A percentile compares a stretch with the other conserved stretches of the same genome.
phyloP scores from a whole-genome alignment of 2,329 filamentous ascomycete genomes.

The Parascedosporium putredinis region DNA sequence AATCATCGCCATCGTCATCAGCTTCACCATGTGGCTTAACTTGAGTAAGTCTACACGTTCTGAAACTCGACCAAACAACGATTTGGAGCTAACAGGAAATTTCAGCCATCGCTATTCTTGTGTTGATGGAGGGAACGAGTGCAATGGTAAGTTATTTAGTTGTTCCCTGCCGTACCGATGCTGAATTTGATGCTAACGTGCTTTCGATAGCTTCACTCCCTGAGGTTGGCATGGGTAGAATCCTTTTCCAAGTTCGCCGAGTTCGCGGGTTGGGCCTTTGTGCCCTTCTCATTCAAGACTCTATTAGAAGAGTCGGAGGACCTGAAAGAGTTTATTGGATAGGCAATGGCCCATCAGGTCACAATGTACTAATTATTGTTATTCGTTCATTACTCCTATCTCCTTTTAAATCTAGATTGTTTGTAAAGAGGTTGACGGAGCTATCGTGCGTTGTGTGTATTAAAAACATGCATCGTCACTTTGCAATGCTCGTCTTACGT shows the following conservation, averaged over 20 bases:
- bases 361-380: slow-evolving; percentile 2
- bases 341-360: slow-evolving; percentile 8
- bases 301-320: slow-evolving; percentile 74
- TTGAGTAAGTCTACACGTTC: slow-evolving; percentile 38
- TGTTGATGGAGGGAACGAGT: slow-evolving; percentile 92
- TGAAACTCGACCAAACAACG: not conserved
- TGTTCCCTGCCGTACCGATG: not conserved
- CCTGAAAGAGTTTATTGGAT: slow-evolving; percentile 44
- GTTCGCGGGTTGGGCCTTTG: slow-evolving; percentile 77
- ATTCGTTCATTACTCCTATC: slow-evolving; percentile 10
- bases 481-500: too few relatives aligned
- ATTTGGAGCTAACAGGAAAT: not conserved
- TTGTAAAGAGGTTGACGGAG: slow-evolving; percentile 1
- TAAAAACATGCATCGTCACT: slow-evolving; percentile 1
- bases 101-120: slow-evolving; percentile 51
- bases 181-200: not conserved
- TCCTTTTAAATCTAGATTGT: slow-evolving; percentile 4
- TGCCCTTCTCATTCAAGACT: slow-evolving; percentile 78
- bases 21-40: slow-evolving; percentile 85
- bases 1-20: slow-evolving; percentile 68
- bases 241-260: slow-evolving; percentile 97
- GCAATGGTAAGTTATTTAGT: slow-evolving; percentile 77
- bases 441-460: not conserved
- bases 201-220: slow-evolving; percentile 45
- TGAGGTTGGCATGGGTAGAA: slow-evolving; percentile 92